A percentile compares a stretch with the other conserved stretches of the same genome.
Evolutionary conservation across 1,284 basidiomycete genomes (phyloP).

Genomic region (Paramarasmius palmivorus): DNA sequence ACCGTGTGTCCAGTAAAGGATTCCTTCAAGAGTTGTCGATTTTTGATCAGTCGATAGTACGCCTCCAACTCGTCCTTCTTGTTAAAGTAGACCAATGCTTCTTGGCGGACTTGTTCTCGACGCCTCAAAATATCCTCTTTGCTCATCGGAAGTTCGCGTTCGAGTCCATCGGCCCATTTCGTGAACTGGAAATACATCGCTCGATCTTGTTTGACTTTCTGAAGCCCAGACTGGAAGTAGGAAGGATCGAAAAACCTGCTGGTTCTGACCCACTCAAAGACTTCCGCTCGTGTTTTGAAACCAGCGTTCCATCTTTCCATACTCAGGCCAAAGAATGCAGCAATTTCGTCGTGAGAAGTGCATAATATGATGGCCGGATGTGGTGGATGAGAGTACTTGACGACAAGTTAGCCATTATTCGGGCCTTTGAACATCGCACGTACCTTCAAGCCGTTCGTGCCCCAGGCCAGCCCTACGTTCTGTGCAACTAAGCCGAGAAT

Average conservation of each 20-base stretch:
- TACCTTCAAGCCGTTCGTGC: slow-evolving; percentile 61
- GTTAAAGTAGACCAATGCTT: slow-evolving; percentile 54
- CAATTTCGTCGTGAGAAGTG: slow-evolving; percentile 45
- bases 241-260: slow-evolving; percentile 51
- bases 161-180: slow-evolving; percentile 38
- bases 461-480: slow-evolving; percentile 49
- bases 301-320: slow-evolving; percentile 50
- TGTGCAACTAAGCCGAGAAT: slow-evolving; percentile 57
- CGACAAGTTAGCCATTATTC: not conserved
- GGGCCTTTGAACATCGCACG: slow-evolving; percentile 9
- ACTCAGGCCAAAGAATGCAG: slow-evolving; percentile 57
- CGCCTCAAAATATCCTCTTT: slow-evolving; percentile 14
- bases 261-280: slow-evolving; percentile 57
- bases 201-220: slow-evolving; percentile 48
- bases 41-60: slow-evolving; percentile 29
- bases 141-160: slow-evolving; percentile 5
- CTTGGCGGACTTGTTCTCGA: slow-evolving; percentile 31
- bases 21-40: slow-evolving; percentile 38
- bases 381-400: slow-evolving; percentile 42
- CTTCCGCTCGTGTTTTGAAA: slow-evolving; percentile 50
- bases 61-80: slow-evolving; percentile 51
- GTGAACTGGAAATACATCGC: slow-evolving; percentile 63
- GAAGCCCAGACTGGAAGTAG: slow-evolving; percentile 32
- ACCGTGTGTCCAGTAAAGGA: slow-evolving; percentile 54
- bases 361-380: slow-evolving; percentile 43